Evolutionary conservation across 192 early-diverging fungal species (phyloP), one percentile per base, ranked within the genome.

Genomic region (Backusella mclennaniae): DNA sequence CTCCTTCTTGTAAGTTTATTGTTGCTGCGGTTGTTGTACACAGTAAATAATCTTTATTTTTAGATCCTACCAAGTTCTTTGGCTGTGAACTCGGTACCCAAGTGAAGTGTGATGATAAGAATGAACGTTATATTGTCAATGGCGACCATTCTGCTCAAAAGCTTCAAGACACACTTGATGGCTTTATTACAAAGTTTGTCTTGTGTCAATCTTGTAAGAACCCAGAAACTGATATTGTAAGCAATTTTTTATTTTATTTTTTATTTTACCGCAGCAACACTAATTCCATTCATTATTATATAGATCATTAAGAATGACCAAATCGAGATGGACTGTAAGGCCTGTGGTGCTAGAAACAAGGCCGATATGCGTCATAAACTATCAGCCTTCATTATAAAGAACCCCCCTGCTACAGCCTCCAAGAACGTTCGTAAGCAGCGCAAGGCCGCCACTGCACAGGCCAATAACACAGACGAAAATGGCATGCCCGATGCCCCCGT

Each of bases 61-160:
- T 66, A 84, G 86, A 95, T 72, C 90, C 94, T 44, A 93, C 93
- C 39, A 95, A 93, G 88, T 97, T 88, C 87, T 98, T 99, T 91
- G 98, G 98, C 36, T 91, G 85, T 77, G 98, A 98, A 82, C 93
- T 99, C 66, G 98, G 98, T 52, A 95, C 97, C 44, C 96, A 96
- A 87, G 90, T 92, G 73, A 95, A 94, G 81, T 87, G 86, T 74
- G 97, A 99, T 76, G 93, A 92, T 72, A 94, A 94, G 87, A 91
- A 88, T 73, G 95, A 98, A 80, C 90, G 92, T 71, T 99, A 96
- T 82, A 93, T 98, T 76, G 92, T 99, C 79, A 98, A 97, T 84
- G 98, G 98, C 49, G 93, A 93, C 19, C 97, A 98, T 77, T 94
- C 96, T 56, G 94, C 95, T 21, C 80, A 87, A 31, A 93, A 91